These are phyloP conservation scores for Linnemannia zychae DNA, from an alignment of 192 early-diverging fungal species.

Conservation along the genomic window DNA sequence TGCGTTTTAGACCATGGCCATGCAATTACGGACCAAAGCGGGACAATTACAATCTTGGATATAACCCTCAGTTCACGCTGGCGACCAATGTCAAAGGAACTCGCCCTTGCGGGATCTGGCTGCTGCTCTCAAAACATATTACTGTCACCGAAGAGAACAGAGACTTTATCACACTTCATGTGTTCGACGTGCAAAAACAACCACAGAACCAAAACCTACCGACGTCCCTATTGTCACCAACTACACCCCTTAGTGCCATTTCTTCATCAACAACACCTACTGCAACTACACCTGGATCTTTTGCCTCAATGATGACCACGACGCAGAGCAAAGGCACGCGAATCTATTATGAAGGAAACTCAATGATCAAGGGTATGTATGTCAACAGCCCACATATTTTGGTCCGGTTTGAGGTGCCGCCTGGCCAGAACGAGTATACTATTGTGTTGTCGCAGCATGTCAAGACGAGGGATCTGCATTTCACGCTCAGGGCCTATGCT, in stretches of 20 bases:
- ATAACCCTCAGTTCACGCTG: slow-evolving; percentile 89
- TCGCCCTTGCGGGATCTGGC: slow-evolving; percentile 73
- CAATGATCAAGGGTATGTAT: slow-evolving; percentile 77
- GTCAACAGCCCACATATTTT: slow-evolving; percentile 89
- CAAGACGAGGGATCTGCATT: slow-evolving; percentile 77
- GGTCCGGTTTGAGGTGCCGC: slow-evolving; percentile 74
- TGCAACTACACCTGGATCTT: neutral
- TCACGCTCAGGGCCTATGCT: slow-evolving; percentile 80
- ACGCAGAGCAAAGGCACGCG: slow-evolving; percentile 60
- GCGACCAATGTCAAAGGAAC: slow-evolving; percentile 66
- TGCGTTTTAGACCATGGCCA: slow-evolving; percentile 46
- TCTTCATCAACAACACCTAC: neutral
- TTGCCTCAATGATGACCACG: neutral
- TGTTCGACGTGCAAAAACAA: slow-evolving; percentile 73
- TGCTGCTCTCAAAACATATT: slow-evolving; percentile 89
- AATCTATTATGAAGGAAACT: slow-evolving; percentile 47
- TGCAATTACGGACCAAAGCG: slow-evolving; percentile 59
- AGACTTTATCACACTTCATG: slow-evolving; percentile 90
- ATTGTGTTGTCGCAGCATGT: slow-evolving; percentile 88
- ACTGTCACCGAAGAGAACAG: slow-evolving; percentile 84
- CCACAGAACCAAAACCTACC: slow-evolving; percentile 5
- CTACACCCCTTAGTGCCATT: slow-evolving; percentile 10
- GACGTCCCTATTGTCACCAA: slow-evolving; percentile 6
- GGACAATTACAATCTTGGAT: slow-evolving; percentile 72
- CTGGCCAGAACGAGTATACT: slow-evolving; percentile 72